Base-by-base conservation (phyloP, 306 rosid species). In the Medicago arabica region DNA sequence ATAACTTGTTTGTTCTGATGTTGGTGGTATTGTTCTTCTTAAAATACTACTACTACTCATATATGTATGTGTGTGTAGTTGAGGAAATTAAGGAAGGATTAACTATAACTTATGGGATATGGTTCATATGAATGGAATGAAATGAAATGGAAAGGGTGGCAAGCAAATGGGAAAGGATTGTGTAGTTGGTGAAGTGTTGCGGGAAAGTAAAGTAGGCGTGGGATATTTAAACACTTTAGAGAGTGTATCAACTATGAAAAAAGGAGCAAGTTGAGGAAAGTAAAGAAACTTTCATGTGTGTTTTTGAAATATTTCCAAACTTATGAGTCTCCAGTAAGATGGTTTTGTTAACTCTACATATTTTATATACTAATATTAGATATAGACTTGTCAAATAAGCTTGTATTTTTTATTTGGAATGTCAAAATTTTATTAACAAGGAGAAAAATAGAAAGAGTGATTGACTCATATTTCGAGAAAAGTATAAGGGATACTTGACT, bases 161-260 rank as follows among this genome's bases (percentile, higher is more conserved):
- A 58, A 58, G 44, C 7, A 34, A 34, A n/a, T n/a, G 66, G 14
- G 46, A 65, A 16, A n/a, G 50, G 34, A 64, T 16, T 62, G n/a
- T 39, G 51, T 65, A 31, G 49, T 38, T 65, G 51, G 31, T 60
- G 19, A 8, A 7, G 59, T 8, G 51, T 31, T 31, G 67, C 44
- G 47, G 25, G 69, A 36, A 63, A 40, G 34, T 16, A 66, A 40
- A 66, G 53, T 43, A 5, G 51, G n/a, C n/a, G 53, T 28, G 25
- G 21, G 36, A 40, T 66, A 40, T 66, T 40, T 66, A 66, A 66
- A 41, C 34, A 66, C 53, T 65, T 63, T 64, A 19, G 65, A 5
- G 39, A 59, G 40, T 13, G 18, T 59, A 59, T 51, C 16, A 7
- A 16, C 18, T 16, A 51, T 11, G 16, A 5, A 16, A 16, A 21